Percentiles rank a stretch among this genome's conserved stretches.
Conservation (phyloP, 129 eudicot genomes). For the Oenanthe sinensis region DNA sequence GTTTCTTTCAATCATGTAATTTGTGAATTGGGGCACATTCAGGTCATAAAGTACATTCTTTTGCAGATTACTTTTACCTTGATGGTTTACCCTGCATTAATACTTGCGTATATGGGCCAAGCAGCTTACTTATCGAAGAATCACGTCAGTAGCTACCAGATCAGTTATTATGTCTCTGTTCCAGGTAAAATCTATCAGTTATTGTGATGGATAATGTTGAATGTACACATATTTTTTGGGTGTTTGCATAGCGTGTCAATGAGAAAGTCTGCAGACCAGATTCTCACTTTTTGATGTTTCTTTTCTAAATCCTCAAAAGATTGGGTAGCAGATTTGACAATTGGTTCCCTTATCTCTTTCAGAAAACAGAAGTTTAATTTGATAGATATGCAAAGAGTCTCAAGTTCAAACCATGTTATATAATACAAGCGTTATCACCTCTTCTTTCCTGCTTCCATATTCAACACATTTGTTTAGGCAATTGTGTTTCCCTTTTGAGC, state of each 20-base stretch:
- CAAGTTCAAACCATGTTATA: neutral
- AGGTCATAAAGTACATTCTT: neutral
- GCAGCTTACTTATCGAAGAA: constrained; percentile 86
- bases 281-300: neutral
- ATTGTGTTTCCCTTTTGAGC: neutral
- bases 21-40: too few relatives aligned
- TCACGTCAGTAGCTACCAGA: constrained; percentile 46
- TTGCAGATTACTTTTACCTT: constrained; percentile 87
- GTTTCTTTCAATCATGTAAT: neutral
- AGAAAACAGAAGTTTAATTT: neutral
- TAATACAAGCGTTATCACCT: neutral
- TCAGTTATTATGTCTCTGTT: constrained; percentile 77
- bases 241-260: neutral
- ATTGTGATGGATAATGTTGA: neutral
- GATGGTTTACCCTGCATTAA: constrained; percentile 85
- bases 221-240: neutral
- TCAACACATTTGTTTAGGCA: neutral
- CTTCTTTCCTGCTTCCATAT: neutral
- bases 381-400: neutral
- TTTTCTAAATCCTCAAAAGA: neutral
- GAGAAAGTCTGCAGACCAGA: neutral
- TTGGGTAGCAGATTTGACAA: neutral
- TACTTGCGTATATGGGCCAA: constrained; percentile 95
- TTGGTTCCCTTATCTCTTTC: neutral
- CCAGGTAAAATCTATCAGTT: constrained; percentile 51